phyloP scores from a whole-genome alignment of 192 early-diverging fungal species.

The Entrophospora sp. region DNA sequence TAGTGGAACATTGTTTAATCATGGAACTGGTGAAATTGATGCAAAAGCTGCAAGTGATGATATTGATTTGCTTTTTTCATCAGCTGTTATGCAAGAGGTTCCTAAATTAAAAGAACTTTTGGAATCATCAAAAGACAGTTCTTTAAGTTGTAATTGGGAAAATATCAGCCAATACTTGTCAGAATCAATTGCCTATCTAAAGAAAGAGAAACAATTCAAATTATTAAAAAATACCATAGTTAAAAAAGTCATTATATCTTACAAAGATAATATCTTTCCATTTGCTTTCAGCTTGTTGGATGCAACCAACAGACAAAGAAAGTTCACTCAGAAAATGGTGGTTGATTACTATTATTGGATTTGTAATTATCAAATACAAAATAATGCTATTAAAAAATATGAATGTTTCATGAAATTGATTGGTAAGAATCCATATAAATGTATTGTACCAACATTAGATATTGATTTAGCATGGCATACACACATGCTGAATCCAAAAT shows the following conservation, averaged over 20 bases:
- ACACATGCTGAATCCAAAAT: conserved; percentile 45
- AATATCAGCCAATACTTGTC: conserved; percentile 5
- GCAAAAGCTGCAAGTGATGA: neutral
- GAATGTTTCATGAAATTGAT: conserved; percentile 40
- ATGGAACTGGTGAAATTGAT: neutral
- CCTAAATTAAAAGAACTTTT: neutral
- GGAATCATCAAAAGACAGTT: neutral
- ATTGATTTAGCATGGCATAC: conserved; percentile 67
- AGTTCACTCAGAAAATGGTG: conserved; percentile 46
- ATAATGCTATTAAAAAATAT: conserved; percentile 34
- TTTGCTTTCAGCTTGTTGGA: conserved; percentile 39
- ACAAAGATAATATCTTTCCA: conserved; percentile 30
- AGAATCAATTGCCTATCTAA: neutral
- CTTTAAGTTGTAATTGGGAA: conserved; percentile 1
- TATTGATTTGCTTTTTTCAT: neutral
- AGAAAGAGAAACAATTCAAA: neutral
- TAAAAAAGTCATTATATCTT: conserved; percentile 20
- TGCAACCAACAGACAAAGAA: conserved; percentile 41
- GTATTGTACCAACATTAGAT: conserved; percentile 54
- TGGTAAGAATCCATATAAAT: conserved; percentile 20
- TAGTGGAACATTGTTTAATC: neutral
- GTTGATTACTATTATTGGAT: conserved; percentile 28
- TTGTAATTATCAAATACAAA: conserved; percentile 9
- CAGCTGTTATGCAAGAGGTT: neutral
- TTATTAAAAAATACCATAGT: conserved; percentile 16